Conservation (phyloP, 768 basidiomycete genomes). For the Xerocomus brunneocitrinus region DNA sequence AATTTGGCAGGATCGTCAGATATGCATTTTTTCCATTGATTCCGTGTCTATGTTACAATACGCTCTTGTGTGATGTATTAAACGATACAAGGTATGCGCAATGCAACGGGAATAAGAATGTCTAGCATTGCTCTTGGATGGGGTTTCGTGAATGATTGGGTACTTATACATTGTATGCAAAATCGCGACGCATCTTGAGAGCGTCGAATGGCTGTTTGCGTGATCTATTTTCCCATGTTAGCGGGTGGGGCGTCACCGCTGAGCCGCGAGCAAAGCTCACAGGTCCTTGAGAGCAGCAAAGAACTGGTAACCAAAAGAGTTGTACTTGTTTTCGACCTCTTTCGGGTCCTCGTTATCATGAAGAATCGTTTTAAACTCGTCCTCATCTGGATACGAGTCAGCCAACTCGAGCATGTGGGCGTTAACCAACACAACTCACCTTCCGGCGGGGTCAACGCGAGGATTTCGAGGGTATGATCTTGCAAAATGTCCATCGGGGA, state of each 20-base stretch:
- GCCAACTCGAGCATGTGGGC: background rate
- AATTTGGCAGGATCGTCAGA: background rate
- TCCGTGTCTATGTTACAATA: slow-evolving; percentile 7
- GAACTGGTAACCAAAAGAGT: slow-evolving; percentile 16
- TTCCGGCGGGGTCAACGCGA: slow-evolving; percentile 18
- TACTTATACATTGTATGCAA: slow-evolving; percentile 28
- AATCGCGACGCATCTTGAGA: slow-evolving; percentile 28
- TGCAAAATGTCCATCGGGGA: slow-evolving; percentile 13
- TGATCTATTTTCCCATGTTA: slow-evolving; percentile 1
- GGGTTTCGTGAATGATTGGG: background rate
- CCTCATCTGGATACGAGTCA: slow-evolving; percentile 13
- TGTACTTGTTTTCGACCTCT: slow-evolving; percentile 16
- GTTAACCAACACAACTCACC: slow-evolving; percentile 6
- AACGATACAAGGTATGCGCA: slow-evolving; percentile 9
- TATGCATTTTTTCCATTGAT: background rate
- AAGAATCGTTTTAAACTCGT: slow-evolving; percentile 9
- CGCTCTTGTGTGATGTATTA: background rate
- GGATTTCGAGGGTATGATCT: slow-evolving; percentile 23
- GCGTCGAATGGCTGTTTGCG: slow-evolving; percentile 18
- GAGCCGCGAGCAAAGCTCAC: slow-evolving; percentile 10
- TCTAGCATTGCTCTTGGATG: background rate
- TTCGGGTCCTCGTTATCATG: slow-evolving; percentile 16
- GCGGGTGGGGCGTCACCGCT: background rate
- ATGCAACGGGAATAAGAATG: background rate
- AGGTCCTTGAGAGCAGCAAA: slow-evolving; percentile 13